Evolutionary conservation across 2,329 filamentous ascomycete species (phyloP).

Genomic region (Microcyclosporella mali): DNA sequence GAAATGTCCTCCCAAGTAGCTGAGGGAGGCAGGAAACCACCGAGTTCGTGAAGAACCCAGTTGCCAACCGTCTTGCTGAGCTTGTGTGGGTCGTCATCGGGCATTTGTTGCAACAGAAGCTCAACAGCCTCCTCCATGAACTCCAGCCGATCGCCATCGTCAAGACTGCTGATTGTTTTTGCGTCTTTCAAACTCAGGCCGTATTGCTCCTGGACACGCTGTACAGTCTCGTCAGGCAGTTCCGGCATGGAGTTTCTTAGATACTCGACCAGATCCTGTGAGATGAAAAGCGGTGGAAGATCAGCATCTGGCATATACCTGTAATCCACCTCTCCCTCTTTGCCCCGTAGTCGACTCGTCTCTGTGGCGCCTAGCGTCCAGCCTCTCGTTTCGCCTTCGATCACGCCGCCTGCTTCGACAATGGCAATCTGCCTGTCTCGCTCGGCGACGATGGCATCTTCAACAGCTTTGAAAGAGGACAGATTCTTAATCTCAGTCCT

Average conservation of each 20-base stretch:
- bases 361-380: constrained; percentile 82
- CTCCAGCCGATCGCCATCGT: constrained; percentile 71
- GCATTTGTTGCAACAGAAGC: constrained; percentile 31
- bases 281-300: constrained; percentile 71
- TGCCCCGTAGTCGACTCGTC: constrained; percentile 75
- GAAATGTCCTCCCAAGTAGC: constrained; percentile 36
- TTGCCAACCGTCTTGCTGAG: constrained; percentile 52
- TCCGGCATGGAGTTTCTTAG: constrained; percentile 60
- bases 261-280: constrained; percentile 59
- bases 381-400: constrained; percentile 83
- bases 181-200: constrained; percentile 76
- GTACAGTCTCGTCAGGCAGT: constrained; percentile 58
- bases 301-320: constrained; percentile 98
- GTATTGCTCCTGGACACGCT: constrained; percentile 54
- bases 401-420: constrained; percentile 64
- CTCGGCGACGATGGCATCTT: constrained; percentile 90
- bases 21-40: constrained; percentile 37
- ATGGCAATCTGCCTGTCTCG: constrained; percentile 79
- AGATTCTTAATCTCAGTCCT: constrained; percentile 97
- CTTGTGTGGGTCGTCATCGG: constrained; percentile 21
- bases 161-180: constrained; percentile 67
- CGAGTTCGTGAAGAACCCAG: constrained; percentile 52
- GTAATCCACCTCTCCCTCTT: constrained; percentile 96
- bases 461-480: constrained; percentile 88
- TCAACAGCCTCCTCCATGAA: constrained; percentile 69